Conservation (phyloP, 2,329 filamentous ascomycete species). For the Ceratocystis huliohia region DNA sequence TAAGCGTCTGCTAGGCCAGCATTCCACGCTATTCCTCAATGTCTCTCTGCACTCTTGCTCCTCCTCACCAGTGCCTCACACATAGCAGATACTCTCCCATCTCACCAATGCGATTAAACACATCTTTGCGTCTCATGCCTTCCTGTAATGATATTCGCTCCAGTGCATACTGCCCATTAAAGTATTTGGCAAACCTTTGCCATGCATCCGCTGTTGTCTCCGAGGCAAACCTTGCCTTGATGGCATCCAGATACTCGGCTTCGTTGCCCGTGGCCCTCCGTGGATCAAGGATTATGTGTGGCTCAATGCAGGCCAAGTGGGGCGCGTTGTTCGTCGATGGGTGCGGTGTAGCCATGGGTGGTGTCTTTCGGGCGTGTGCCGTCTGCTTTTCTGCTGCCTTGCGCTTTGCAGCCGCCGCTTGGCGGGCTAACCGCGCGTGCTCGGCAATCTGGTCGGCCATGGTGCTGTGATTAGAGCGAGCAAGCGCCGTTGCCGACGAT, state of each 20-base stretch:
- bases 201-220: slow-evolving; percentile 52
- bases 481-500: slow-evolving; percentile 19
- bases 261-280: slow-evolving; percentile 68
- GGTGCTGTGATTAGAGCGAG: slow-evolving; percentile 27
- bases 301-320: slow-evolving; percentile 44
- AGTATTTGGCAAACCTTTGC: slow-evolving; percentile 66
- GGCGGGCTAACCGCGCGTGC: slow-evolving; percentile 46
- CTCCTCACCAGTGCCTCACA: slow-evolving; percentile 52
- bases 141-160: slow-evolving; percentile 80
- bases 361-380: slow-evolving; percentile 39
- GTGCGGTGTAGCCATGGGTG: slow-evolving; percentile 39
- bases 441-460: slow-evolving; percentile 46
- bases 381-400: slow-evolving; percentile 45
- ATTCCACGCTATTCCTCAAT: too few relatives aligned
- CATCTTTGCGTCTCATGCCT: slow-evolving; percentile 72
- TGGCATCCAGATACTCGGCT: slow-evolving; percentile 55
- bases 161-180: slow-evolving; percentile 72
- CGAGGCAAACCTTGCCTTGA: slow-evolving; percentile 38
- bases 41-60: background rate
- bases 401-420: slow-evolving; percentile 42
- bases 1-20: too few relatives aligned
- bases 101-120: slow-evolving; percentile 52
- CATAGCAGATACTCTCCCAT: slow-evolving; percentile 57
- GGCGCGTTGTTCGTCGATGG: slow-evolving; percentile 44
- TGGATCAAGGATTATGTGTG: slow-evolving; percentile 63